Evolutionary conservation across 768 basidiomycete species (phyloP), one percentile per base, ranked within the genome.

Genomic region (Rhodosporidiobolus sp.): DNA sequence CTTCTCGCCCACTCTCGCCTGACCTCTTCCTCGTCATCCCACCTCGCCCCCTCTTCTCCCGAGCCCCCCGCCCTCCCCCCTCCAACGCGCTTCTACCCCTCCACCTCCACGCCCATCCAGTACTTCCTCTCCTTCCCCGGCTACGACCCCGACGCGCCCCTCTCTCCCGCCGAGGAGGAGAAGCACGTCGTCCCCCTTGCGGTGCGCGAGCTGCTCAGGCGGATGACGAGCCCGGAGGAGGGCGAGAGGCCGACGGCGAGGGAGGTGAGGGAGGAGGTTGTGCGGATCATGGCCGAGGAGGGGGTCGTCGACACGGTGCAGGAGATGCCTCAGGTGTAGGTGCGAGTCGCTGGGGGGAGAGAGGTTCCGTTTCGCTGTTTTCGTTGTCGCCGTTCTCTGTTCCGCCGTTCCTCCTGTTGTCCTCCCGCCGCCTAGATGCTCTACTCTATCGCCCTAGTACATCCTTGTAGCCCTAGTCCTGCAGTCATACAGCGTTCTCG

Each of bases 161-260:
- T 14, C 20, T 35, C 9, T 16, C 34, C 49, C 45, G 16, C 10
- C 6, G n/a, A 7, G 28, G 35, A 50, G 45, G 50, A 22, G 32
- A 34, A 43, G 17, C 24, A 63, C 28, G 54, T 70, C 45, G 73
- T 74, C 9, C 73, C 73, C 19, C 32, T 59, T 24, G 73, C 57
- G 35, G 56, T 69, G 16, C 49, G 73, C 17, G 65, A 63, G 26
- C 28, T 74, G 19, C 22, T 74, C 9, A 24, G 43, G 45, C 48
- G 53, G 45, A 76, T 76, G 76, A 54, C 69, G 22, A 53, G 49
- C 17, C 50, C 72, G n/a, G 22, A 32, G 7, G 69, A 67, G 46
- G 34, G 0, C n/a, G 63, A 57, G 4, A 58, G 72, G 11, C 69
- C 69, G 66, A 61, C 38, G 8, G 66, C 69, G 35, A 26, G 14